Percentiles rank a stretch among this genome's conserved stretches.
These are phyloP conservation scores for Coniella vitis DNA, from an alignment of 2,329 filamentous ascomycete genomes.

Conservation along the genomic window DNA sequence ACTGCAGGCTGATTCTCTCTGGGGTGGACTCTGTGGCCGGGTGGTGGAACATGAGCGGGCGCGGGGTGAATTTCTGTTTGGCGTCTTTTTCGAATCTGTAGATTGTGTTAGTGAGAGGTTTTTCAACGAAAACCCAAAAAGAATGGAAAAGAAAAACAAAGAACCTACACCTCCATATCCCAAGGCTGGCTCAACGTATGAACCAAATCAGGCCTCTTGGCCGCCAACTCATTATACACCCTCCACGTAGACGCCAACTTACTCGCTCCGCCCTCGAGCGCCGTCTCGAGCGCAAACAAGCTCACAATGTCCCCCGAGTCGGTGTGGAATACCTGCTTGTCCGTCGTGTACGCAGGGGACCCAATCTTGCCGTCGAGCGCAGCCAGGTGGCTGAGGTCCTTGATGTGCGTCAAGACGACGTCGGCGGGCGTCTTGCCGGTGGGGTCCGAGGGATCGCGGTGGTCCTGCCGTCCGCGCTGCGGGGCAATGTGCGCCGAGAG, in stretches of 20 bases:
- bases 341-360: conserved; percentile 51
- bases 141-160: neutral
- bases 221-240: conserved; percentile 57
- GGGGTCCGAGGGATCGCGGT: conserved; percentile 31
- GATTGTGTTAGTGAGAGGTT: too few relatives aligned
- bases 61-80: conserved; percentile 35
- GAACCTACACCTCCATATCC: conserved; percentile 40
- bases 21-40: conserved; percentile 36
- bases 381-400: conserved; percentile 43
- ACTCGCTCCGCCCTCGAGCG: conserved; percentile 50
- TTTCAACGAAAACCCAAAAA: too few relatives aligned
- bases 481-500: conserved; percentile 51
- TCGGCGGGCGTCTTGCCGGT: conserved; percentile 32
- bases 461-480: conserved; percentile 46
- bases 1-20: conserved; percentile 53
- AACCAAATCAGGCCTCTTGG: conserved; percentile 52
- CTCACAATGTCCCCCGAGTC: conserved; percentile 54
- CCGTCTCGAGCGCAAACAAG: conserved; percentile 46
- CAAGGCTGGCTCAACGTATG: conserved; percentile 45
- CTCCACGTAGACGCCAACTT: conserved; percentile 50
- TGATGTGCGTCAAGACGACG: conserved; percentile 54
- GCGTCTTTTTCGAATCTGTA: conserved; percentile 42
- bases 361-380: conserved; percentile 39
- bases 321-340: conserved; percentile 58
- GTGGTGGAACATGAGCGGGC: conserved; percentile 51